phyloP scores from a whole-genome alignment of 192 early-diverging fungal genomes.

The Coemansia sp. region DNA sequence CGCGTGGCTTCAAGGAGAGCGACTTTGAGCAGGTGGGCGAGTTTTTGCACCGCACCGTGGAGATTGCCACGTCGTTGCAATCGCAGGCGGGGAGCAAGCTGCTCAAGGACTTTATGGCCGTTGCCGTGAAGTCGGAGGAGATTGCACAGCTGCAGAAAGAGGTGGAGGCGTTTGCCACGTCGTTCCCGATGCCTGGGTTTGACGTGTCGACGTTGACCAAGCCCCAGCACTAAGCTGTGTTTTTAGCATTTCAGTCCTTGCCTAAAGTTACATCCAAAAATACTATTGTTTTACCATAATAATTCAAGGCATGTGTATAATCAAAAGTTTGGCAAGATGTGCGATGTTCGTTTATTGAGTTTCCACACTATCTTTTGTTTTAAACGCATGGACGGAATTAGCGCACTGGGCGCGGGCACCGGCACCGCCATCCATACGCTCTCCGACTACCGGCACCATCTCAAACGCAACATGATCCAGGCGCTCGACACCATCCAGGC shows the following conservation, averaged over 20 bases:
- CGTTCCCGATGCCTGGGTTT: slow-evolving; percentile 98
- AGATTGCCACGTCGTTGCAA: slow-evolving; percentile 88
- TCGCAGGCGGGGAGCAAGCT: slow-evolving; percentile 81
- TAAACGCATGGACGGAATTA: not conserved
- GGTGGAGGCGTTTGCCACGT: slow-evolving; percentile 88
- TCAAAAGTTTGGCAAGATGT: too few relatives aligned
- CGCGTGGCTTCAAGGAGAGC: slow-evolving; percentile 92
- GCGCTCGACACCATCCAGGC: slow-evolving; percentile 2
- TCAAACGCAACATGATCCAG: not conserved
- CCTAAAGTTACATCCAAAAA: too few relatives aligned
- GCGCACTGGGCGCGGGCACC: not conserved
- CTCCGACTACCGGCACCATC: not conserved
- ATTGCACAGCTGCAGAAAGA: slow-evolving; percentile 80
- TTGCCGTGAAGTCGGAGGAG: slow-evolving; percentile 72
- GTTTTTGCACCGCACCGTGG: slow-evolving; percentile 90
- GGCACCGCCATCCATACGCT: not conserved
- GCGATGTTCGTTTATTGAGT: too few relatives aligned
- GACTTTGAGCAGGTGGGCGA: slow-evolving; percentile 97
- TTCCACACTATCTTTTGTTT: too few relatives aligned
- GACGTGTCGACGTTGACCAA: slow-evolving; percentile 45
- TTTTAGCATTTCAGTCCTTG: not conserved
- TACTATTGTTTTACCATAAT: too few relatives aligned
- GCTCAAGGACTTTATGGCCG: slow-evolving; percentile 97
- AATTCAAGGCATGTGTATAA: too few relatives aligned
- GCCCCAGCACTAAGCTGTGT: slow-evolving; percentile 25